Conservation (phyloP, 768 basidiomycete genomes). For the Neoboletus subvelutipes region DNA sequence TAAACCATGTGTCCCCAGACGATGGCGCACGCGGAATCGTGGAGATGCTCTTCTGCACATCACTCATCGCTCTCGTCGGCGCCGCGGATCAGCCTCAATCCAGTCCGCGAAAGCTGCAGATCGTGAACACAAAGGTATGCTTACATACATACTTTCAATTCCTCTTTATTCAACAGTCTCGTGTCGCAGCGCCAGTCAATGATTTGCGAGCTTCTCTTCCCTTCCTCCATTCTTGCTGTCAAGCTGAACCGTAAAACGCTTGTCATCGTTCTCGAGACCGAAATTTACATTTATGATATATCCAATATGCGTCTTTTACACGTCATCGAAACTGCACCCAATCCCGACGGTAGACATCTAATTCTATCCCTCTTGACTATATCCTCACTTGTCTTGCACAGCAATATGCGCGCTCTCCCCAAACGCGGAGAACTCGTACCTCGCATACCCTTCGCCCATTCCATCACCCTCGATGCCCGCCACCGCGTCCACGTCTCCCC, state of each 20-base stretch:
- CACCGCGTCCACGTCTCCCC: conserved; percentile 37
- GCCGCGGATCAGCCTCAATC: conserved; percentile 90
- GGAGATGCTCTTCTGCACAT: conserved; percentile 99
- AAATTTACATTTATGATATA: conserved; percentile 99
- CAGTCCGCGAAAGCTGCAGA: conserved; percentile 91
- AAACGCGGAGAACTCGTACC: conserved; percentile 87
- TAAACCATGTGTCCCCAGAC: conserved; percentile 43
- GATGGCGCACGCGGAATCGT: conserved; percentile 95
- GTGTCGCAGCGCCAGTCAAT: conserved; percentile 82
- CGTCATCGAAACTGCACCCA: conserved; percentile 95
- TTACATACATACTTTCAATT: neutral
- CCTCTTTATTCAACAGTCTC: neutral
- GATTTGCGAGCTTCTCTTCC: conserved; percentile 98
- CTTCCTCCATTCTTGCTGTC: conserved; percentile 94
- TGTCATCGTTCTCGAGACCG: conserved; percentile 93
- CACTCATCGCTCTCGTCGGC: conserved; percentile 94
- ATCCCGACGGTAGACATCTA: conserved; percentile 75
- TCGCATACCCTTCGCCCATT: conserved; percentile 94
- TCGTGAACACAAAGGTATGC: conserved; percentile 95
- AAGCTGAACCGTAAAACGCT: conserved; percentile 97
- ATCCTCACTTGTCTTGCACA: conserved; percentile 32
- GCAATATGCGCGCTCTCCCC: conserved; percentile 95
- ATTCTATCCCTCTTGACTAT: neutral
- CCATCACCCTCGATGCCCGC: conserved; percentile 73
- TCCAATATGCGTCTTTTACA: conserved; percentile 97